These are phyloP conservation scores for Vigna hirtella DNA, from an alignment of 306 rosid genomes.

Conservation along the genomic window DNA sequence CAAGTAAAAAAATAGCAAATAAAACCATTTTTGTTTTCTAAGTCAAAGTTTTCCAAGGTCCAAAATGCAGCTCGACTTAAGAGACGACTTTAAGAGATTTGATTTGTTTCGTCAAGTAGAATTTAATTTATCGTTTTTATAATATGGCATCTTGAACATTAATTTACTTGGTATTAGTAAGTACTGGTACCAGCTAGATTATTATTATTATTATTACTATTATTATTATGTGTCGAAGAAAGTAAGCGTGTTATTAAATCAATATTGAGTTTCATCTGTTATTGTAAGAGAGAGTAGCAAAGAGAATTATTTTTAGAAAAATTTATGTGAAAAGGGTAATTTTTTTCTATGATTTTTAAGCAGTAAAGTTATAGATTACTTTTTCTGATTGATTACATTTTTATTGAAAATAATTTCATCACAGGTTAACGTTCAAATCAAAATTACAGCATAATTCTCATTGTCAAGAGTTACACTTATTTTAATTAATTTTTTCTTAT, in stretches of 20 bases:
- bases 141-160: not conserved
- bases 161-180: not conserved
- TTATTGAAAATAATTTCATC: too few species aligned
- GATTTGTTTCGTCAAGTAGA: not conserved
- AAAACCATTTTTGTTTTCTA: not conserved
- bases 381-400: too few species aligned
- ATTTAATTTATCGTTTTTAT: not conserved
- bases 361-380: not conserved
- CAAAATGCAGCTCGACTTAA: not conserved
- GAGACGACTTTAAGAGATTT: constrained; percentile 8
- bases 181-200: not conserved
- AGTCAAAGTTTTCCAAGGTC: constrained; percentile 2
- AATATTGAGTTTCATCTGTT: not conserved
- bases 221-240: too few species aligned
- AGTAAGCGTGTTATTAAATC: not conserved
- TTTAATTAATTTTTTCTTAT: too few species aligned
- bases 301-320: not conserved
- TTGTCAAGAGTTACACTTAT: too few species aligned
- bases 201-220: not conserved
- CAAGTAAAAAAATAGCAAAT: not conserved
- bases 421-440: too few species aligned
- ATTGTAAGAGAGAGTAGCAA: not conserved
- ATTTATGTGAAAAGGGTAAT: not conserved
- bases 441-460: too few species aligned
- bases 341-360: not conserved